Evolutionary conservation across 257 asterid genomes (phyloP), one percentile per base, ranked within the genome.

Genomic region (Salvia miltiorrhiza): DNA sequence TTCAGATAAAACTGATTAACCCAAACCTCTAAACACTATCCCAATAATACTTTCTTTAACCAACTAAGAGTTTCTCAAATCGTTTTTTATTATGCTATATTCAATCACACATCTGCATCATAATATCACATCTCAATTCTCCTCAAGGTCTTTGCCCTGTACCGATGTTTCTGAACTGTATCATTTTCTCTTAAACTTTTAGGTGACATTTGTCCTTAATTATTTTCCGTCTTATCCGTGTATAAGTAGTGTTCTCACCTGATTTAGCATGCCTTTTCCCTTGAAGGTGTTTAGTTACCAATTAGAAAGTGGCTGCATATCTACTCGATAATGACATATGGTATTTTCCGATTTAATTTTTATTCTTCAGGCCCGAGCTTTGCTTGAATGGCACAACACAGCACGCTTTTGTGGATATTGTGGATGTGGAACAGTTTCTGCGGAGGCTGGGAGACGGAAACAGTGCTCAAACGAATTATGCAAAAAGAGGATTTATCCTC

Each of bases 401-500:
- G 73, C 93, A 17, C 93, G 84, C 20, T 94, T 89, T 70, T 94
- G 99, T 87, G 97, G 97, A 67, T 63, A 53, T 70, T 94, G 99
- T 49, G 97, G 99, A 57, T 67, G 77, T 14, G 83, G 85, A 65
- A 73, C 87, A 1, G 78, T 83, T 41, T 79, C 96, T 35, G 82
- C 67, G 65, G 99, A 94, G 80, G 99, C 97, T 66, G 99, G 99
- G 79, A 89, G 88, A 64, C 79, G 96, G 48, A 94, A 86, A 68
- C 82, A 81, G 82, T 94, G 97, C 73, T 85, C 93, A 6, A 94
- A 83, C 72, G 97, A 83, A 70, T 70, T 54, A 19, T 94, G 99
- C 83, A 87, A 82, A 75, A 89, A 78, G 82, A 87, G 90, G 76
- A 80, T 91, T 37, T 94, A 94, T 69, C 99, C 99, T 58, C 96